Conservation (phyloP, 164 flowering plant species). For the Euptelea pleiosperma region DNA sequence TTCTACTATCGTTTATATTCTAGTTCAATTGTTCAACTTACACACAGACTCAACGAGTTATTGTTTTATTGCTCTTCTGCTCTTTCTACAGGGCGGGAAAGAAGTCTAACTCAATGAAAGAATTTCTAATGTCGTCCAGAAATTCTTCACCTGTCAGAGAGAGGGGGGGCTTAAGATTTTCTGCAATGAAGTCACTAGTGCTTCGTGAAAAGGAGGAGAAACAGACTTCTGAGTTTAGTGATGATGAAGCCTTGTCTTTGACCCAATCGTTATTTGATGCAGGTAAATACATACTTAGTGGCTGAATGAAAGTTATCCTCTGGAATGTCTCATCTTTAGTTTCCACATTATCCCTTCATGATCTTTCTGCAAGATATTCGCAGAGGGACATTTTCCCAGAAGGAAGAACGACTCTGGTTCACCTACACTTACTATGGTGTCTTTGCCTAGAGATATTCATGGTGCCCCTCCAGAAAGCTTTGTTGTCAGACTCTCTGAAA, state of each 20-base stretch:
- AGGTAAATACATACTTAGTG: slow-evolving; percentile 46
- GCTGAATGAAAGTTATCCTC: slow-evolving; percentile 1
- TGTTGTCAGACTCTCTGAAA: slow-evolving; percentile 74
- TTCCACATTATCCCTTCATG: slow-evolving; percentile 37
- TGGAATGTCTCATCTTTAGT: slow-evolving; percentile 10
- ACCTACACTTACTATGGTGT: slow-evolving; percentile 23
- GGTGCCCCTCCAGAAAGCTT: slow-evolving; percentile 82
- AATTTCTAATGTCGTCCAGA: slow-evolving; percentile 54
- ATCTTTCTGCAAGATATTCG: slow-evolving; percentile 77
- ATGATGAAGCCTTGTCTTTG: slow-evolving; percentile 49
- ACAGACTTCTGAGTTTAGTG: slow-evolving; percentile 38
- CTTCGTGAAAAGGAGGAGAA: slow-evolving; percentile 87
- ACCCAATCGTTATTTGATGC: slow-evolving; percentile 50
- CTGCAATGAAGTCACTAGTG: slow-evolving; percentile 80
- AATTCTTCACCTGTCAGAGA: slow-evolving; percentile 79
- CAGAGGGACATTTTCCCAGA: slow-evolving; percentile 65
- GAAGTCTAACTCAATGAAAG: slow-evolving; percentile 63
- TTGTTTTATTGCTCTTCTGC: not conserved
- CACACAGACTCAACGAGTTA: not conserved
- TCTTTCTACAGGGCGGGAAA: slow-evolving; percentile 49
- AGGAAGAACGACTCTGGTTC: slow-evolving; percentile 35
- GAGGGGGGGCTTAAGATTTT: slow-evolving; percentile 68
- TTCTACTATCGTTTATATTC: not conserved
- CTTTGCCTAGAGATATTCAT: slow-evolving; percentile 73
- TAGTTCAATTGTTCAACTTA: not conserved